phyloP scores from a whole-genome alignment of 1,284 basidiomycete species.

The Trichosporon faecale region DNA sequence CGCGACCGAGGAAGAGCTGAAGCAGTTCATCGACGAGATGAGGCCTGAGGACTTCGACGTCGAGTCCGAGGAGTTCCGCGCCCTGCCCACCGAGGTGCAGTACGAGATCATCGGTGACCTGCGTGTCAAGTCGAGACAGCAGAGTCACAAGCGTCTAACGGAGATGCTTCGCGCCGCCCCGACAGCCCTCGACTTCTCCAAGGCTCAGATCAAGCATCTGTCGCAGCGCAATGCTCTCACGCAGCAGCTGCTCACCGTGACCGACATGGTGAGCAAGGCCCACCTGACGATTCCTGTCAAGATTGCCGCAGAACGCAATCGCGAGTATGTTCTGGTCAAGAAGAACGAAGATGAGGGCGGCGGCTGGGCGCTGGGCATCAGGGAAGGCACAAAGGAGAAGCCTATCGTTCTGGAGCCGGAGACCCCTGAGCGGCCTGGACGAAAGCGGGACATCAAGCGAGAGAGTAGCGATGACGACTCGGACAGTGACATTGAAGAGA shows the following conservation, averaged over 20 bases:
- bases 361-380: conserved; percentile 90
- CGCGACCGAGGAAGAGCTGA: conserved; percentile 88
- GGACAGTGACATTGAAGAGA: conserved; percentile 30
- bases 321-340: conserved; percentile 88
- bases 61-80: conserved; percentile 80
- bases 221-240: conserved; percentile 87
- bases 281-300: conserved; percentile 81
- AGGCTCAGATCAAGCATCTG: conserved; percentile 87
- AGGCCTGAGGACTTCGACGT: conserved; percentile 88
- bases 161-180: conserved; percentile 79
- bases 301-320: conserved; percentile 90
- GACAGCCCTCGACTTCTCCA: conserved; percentile 91
- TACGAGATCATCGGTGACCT: conserved; percentile 98
- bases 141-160: conserved; percentile 84
- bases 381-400: conserved; percentile 70
- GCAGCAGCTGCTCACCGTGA: conserved; percentile 90
- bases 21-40: conserved; percentile 87
- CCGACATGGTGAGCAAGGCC: conserved; percentile 86
- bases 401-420: conserved; percentile 70
- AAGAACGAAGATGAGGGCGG: conserved; percentile 73
- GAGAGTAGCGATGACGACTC: conserved; percentile 31
- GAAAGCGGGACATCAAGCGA: conserved; percentile 14
- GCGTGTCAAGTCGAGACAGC: conserved; percentile 87
- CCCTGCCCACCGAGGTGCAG: conserved; percentile 90
- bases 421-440: conserved; percentile 23